phyloP scores from a whole-genome alignment of 2,329 filamentous ascomycete genomes.

The Coleophoma crateriformis region DNA sequence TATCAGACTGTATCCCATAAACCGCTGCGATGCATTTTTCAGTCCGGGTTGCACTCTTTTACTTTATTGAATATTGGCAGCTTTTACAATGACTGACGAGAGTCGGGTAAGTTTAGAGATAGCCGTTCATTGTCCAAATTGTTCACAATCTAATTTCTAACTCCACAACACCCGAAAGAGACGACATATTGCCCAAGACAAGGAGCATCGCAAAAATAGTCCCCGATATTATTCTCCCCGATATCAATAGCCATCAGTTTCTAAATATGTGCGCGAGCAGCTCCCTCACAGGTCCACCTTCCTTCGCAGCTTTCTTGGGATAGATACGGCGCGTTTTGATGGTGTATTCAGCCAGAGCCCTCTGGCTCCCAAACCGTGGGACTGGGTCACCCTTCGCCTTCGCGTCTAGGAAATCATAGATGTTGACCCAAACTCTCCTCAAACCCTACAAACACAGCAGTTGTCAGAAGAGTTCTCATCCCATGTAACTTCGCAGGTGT shows the following conservation, averaged over 20 bases:
- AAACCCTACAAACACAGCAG: constrained; percentile 29
- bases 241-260: background rate
- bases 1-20: too few species aligned
- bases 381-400: constrained; percentile 21
- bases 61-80: too few species aligned
- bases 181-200: too few species aligned
- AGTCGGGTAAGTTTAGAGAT: too few species aligned
- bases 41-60: too few species aligned
- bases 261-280: constrained; percentile 30
- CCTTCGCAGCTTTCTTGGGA: constrained; percentile 37
- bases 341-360: constrained; percentile 32
- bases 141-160: too few species aligned
- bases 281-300: constrained; percentile 32
- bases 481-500: background rate
- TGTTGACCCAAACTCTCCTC: constrained; percentile 39
- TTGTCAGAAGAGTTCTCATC: background rate
- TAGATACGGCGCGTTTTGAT: constrained; percentile 31
- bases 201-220: too few species aligned
- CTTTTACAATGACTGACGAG: too few species aligned
- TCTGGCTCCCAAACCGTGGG: constrained; percentile 26
- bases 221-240: too few species aligned
- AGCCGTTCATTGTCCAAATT: too few species aligned
- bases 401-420: constrained; percentile 39
- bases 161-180: too few species aligned
- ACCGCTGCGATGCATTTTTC: too few species aligned